A percentile compares a stretch with the other conserved stretches of the same genome.
These are phyloP conservation scores for Malus hybrid DNA, from an alignment of 331 rosid species.

Conservation along the genomic window DNA sequence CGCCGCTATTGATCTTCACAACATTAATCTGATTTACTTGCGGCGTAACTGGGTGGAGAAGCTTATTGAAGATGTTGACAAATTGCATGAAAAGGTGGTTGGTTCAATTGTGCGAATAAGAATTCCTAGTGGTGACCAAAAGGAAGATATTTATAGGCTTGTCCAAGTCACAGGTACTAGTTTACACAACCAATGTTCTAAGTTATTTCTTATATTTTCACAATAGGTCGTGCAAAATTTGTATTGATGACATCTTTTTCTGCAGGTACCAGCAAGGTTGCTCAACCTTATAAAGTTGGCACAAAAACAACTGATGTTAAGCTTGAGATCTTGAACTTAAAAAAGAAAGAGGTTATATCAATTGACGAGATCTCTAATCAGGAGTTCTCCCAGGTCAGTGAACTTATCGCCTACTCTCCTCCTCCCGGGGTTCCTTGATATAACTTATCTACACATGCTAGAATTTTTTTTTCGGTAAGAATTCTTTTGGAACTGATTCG, in stretches of 20 bases:
- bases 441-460: not conserved
- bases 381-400: conserved; percentile 77
- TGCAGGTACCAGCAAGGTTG: conserved; percentile 73
- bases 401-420: not conserved
- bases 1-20: conserved; percentile 82
- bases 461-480: not conserved
- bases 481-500: not conserved
- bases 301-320: conserved; percentile 47
- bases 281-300: conserved; percentile 62
- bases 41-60: conserved; percentile 58
- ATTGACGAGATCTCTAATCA: conserved; percentile 76
- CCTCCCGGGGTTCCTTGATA: not conserved
- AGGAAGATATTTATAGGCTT: conserved; percentile 86
- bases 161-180: conserved; percentile 84
- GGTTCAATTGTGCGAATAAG: conserved; percentile 89
- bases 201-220: not conserved
- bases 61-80: conserved; percentile 54
- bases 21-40: conserved; percentile 71
- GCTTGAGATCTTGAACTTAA: conserved; percentile 82
- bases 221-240: conserved; percentile 5
- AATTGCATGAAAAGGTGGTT: conserved; percentile 58
- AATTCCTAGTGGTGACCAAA: conserved; percentile 56
- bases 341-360: conserved; percentile 65
- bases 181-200: not conserved
- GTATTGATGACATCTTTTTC: conserved; percentile 17